These are phyloP conservation scores for Dryadomyces quercus-mongolicae DNA, from an alignment of 2,329 filamentous ascomycete genomes.

Conservation along the genomic window DNA sequence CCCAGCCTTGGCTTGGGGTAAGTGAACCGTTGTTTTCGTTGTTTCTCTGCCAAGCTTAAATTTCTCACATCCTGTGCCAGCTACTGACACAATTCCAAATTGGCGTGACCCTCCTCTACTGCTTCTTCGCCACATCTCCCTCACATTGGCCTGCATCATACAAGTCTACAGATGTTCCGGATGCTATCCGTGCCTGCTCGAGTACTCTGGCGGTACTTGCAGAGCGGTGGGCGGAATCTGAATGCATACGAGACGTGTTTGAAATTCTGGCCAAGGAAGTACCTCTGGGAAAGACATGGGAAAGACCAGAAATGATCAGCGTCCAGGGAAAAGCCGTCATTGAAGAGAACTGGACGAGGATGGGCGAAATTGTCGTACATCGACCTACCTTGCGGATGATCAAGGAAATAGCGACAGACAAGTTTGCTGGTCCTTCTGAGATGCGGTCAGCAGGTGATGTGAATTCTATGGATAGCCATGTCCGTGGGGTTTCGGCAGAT, in stretches of 20 bases:
- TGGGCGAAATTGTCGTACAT: conserved; percentile 10
- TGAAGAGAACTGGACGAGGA: not conserved
- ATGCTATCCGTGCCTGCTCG: conserved; percentile 22
- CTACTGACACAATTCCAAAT: conserved; percentile 21
- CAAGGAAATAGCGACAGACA: conserved; percentile 9
- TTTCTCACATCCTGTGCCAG: not conserved
- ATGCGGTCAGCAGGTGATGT: not conserved
- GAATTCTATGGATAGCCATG: not conserved
- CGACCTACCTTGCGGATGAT: conserved; percentile 12
- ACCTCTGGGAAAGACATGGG: conserved; percentile 6
- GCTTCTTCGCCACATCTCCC: conserved; percentile 22
- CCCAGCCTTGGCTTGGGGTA: conserved; percentile 16
- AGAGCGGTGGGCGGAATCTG: conserved; percentile 22
- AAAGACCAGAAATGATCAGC: conserved; percentile 5
- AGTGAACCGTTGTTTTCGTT: not conserved
- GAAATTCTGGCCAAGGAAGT: conserved; percentile 19
- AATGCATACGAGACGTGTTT: conserved; percentile 22
- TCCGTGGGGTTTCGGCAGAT: not conserved
- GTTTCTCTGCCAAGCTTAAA: no score
- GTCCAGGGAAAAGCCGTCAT: conserved; percentile 1
- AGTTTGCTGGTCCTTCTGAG: conserved; percentile 2
- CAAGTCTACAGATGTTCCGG: conserved; percentile 17
- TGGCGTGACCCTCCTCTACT: conserved; percentile 23
- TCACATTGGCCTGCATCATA: conserved; percentile 18
- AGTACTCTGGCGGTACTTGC: conserved; percentile 23